phyloP scores from a whole-genome alignment of 176 grass and related monocot genomes.

The Zoysia pacifica region DNA sequence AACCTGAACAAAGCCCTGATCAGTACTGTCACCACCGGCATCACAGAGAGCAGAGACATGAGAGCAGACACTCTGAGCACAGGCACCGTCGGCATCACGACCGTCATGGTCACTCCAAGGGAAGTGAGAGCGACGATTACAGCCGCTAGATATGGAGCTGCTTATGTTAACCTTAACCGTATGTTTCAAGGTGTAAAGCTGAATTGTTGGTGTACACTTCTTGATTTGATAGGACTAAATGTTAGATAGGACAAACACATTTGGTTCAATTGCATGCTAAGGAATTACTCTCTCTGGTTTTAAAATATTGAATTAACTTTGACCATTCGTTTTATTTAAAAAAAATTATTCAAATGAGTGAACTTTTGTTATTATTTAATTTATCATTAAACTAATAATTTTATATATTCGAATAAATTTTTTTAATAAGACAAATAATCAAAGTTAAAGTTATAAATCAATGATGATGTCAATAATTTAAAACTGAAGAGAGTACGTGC shows the following conservation, averaged over 20 bases:
- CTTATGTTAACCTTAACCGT: neutral
- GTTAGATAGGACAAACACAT: neutral
- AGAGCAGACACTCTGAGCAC: conserved; percentile 39
- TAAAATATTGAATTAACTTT: no score
- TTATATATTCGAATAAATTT: no score
- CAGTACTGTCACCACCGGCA: conserved; percentile 17
- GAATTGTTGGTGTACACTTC: neutral
- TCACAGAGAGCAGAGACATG: conserved; percentile 31
- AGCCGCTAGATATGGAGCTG: conserved; percentile 13
- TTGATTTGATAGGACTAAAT: neutral
- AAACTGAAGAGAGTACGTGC: neutral
- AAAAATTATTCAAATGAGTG: no score
- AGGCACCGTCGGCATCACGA: neutral
- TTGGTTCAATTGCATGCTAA: neutral
- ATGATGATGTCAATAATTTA: no score
- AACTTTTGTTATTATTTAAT: no score
- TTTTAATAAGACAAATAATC: no score
- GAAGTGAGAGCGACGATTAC: conserved; percentile 42
- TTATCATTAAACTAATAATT: no score
- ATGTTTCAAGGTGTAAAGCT: neutral
- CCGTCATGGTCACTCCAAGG: conserved; percentile 24
- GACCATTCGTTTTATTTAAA: no score
- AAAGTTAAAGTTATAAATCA: no score
- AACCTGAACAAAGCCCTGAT: conserved; percentile 23
- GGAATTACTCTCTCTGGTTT: no score